Conservation (phyloP, 192 early-diverging fungal species). For the Glomus cerebriforme region DNA sequence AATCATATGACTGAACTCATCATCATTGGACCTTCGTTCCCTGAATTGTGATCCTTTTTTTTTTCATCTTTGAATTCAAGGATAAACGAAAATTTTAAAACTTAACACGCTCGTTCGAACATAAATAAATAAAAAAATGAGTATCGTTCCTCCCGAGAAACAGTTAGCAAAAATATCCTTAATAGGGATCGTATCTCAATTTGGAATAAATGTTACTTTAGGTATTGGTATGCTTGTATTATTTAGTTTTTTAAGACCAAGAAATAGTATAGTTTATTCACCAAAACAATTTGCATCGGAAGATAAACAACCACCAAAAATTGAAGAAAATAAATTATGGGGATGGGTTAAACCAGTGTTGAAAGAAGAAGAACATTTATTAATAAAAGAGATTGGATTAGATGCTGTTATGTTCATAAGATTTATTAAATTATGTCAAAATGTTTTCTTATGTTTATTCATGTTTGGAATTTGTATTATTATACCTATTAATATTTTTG, state of each 20-base stretch:
- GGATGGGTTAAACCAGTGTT: constrained; percentile 64
- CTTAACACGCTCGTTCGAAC: too few relatives aligned
- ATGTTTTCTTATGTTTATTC: constrained; percentile 56
- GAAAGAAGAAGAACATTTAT: constrained; percentile 55
- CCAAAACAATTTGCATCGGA: constrained; percentile 36
- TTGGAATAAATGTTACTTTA: constrained; percentile 60
- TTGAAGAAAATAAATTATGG: constrained; percentile 58
- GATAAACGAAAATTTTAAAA: not conserved
- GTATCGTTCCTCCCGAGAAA: not conserved
- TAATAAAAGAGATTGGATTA: constrained; percentile 65
- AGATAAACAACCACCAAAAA: constrained; percentile 64
- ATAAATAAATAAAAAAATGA: not conserved
- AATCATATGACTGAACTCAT: too few relatives aligned
- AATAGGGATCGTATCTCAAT: constrained; percentile 61
- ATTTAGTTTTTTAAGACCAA: constrained; percentile 62
- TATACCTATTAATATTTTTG: constrained; percentile 59
- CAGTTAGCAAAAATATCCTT: constrained; percentile 29
- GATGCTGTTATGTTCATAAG: constrained; percentile 73
- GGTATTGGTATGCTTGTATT: constrained; percentile 53
- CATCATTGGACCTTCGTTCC: too few relatives aligned
- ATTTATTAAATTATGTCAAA: constrained; percentile 62
- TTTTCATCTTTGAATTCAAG: not conserved
- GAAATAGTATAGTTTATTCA: constrained; percentile 60
- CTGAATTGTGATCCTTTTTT: too few relatives aligned
- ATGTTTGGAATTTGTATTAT: constrained; percentile 61